Evolutionary conservation across 1,284 basidiomycete genomes (phyloP).

Genomic region (Entoloma clypeatum): DNA sequence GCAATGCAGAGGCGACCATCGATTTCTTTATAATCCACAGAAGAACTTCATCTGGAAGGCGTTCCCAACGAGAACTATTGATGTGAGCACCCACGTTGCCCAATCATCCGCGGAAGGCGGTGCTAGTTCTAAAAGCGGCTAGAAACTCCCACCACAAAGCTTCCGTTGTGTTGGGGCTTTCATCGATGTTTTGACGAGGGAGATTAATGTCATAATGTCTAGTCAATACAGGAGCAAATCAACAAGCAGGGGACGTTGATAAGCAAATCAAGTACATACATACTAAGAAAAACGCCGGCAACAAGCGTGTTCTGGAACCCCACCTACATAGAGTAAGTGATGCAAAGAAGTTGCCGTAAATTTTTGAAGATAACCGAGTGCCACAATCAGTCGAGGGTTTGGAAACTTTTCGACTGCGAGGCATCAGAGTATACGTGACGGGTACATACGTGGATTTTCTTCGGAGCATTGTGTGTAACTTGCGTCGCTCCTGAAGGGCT

Average conservation of each 20-base stretch:
- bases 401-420: constrained; percentile 6
- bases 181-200: constrained; percentile 32
- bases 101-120: constrained; percentile 45
- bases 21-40: no score
- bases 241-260: neutral
- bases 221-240: neutral
- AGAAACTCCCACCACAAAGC: constrained; percentile 33
- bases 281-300: no score
- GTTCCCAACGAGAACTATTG: constrained; percentile 29
- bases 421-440: constrained; percentile 10
- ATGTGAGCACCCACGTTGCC: constrained; percentile 26
- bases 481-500: no score
- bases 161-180: constrained; percentile 31
- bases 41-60: constrained; percentile 25
- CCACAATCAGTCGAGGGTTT: constrained; percentile 33
- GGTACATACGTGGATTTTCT: constrained; percentile 18
- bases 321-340: no score
- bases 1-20: constrained; percentile 30
- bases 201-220: no score
- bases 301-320: no score
- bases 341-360: constrained; percentile 4
- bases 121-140: constrained; percentile 31
- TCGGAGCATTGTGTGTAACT: constrained; percentile 22
- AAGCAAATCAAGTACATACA: neutral
- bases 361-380: constrained; percentile 20